phyloP scores from a whole-genome alignment of 768 basidiomycete species.

The Tulasnella sp. region DNA sequence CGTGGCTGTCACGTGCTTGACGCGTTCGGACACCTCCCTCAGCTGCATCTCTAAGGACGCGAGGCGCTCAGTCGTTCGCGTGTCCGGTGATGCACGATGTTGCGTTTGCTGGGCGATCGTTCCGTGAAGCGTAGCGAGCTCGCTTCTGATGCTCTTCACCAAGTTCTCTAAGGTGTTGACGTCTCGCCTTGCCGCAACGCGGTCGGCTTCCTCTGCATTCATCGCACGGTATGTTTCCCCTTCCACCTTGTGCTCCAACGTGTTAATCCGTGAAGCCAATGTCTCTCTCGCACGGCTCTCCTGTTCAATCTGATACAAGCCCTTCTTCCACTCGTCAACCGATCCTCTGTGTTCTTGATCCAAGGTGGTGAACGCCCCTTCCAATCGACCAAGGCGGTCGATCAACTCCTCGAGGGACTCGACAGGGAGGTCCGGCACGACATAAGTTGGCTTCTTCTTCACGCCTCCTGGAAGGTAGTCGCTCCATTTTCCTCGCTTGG shows the following conservation, averaged over 20 bases:
- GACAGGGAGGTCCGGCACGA: slow-evolving; percentile 47
- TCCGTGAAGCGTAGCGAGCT: slow-evolving; percentile 13
- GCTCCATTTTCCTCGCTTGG: neutral
- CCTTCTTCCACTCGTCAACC: slow-evolving; percentile 40
- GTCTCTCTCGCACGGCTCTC: slow-evolving; percentile 37
- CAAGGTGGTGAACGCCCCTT: slow-evolving; percentile 50
- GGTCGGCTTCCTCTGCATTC: slow-evolving; percentile 44
- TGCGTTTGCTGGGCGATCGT: neutral
- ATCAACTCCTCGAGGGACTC: slow-evolving; percentile 58
- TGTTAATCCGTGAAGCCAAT: slow-evolving; percentile 42
- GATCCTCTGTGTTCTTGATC: slow-evolving; percentile 24
- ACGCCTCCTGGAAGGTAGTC: slow-evolving; percentile 2
- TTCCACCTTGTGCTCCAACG: slow-evolving; percentile 46
- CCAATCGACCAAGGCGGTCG: slow-evolving; percentile 50
- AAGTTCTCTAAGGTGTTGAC: slow-evolving; percentile 46
- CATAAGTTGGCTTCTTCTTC: slow-evolving; percentile 31
- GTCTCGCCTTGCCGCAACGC: slow-evolving; percentile 36
- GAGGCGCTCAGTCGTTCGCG: neutral
- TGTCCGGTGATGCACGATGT: neutral
- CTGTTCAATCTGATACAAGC: slow-evolving; percentile 24
- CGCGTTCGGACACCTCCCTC: slow-evolving; percentile 7
- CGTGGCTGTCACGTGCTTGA: neutral
- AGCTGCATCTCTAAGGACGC: slow-evolving; percentile 6
- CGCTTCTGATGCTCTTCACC: slow-evolving; percentile 6
- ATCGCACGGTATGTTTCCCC: slow-evolving; percentile 36